A percentile compares a stretch with the other conserved stretches of the same genome.
These are phyloP conservation scores for Herpetomonas samuelpessoai DNA, from an alignment of 208 protist genomes.

Conservation along the genomic window DNA sequence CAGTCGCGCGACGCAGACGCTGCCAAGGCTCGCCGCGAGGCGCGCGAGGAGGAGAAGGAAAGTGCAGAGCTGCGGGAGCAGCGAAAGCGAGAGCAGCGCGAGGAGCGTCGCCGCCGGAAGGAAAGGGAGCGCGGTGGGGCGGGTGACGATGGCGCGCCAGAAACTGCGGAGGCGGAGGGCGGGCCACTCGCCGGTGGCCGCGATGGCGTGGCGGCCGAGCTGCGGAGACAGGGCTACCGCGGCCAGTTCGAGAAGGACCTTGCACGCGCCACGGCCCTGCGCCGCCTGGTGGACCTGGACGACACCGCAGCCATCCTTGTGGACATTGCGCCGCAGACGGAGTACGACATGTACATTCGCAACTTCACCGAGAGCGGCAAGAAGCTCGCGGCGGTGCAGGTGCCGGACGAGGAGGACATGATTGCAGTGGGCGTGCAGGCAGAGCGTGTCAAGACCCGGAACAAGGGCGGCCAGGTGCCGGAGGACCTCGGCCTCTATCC, in stretches of 20 bases:
- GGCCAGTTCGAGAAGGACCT: constrained; percentile 75
- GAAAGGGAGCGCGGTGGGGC: not conserved
- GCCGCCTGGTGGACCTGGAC: constrained; percentile 83
- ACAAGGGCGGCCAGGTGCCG: constrained; percentile 39
- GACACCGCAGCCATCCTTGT: constrained; percentile 51
- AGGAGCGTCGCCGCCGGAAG: constrained; percentile 29
- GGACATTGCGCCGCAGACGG: constrained; percentile 72
- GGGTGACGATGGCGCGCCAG: constrained; percentile 5
- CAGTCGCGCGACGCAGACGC: constrained; percentile 9
- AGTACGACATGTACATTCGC: constrained; percentile 86
- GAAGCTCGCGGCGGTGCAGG: constrained; percentile 53
- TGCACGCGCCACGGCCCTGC: constrained; percentile 60
- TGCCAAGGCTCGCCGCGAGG: constrained; percentile 11
- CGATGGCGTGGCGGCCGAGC: constrained; percentile 22
- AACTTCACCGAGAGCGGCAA: constrained; percentile 59
- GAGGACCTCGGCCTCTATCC: constrained; percentile 81
- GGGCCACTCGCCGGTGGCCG: not conserved
- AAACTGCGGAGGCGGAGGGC: not conserved
- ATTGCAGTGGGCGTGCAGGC: constrained; percentile 58
- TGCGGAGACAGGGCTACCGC: constrained; percentile 78
- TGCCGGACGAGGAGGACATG: constrained; percentile 56
- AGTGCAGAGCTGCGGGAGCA: constrained; percentile 29
- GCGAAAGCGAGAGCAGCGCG: constrained; percentile 41
- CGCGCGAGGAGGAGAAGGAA: constrained; percentile 17
- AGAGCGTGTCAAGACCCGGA: constrained; percentile 46